Evolutionary conservation across 495 filamentous ascomycete species (phyloP).

Genomic region (Stereocaulon alpinum): DNA sequence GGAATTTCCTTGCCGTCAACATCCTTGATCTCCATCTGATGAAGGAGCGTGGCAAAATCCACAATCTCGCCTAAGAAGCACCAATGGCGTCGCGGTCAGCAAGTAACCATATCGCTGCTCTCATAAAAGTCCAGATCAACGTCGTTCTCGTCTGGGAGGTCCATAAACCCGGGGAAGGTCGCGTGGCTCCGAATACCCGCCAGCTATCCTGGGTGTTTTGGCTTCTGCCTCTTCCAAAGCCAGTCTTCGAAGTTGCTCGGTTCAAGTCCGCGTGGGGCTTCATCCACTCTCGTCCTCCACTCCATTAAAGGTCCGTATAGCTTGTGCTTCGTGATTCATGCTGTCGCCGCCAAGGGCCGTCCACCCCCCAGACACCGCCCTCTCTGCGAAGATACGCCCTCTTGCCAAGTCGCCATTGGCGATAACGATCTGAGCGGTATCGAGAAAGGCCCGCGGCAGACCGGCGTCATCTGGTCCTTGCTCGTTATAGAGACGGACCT

Average conservation of each 20-base stretch:
- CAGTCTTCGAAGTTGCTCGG: constrained; percentile 31
- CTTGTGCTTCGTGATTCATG: constrained; percentile 25
- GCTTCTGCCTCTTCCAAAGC: constrained; percentile 33
- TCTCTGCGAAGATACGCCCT: constrained; percentile 36
- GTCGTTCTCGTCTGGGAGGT: neutral
- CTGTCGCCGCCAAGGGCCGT: constrained; percentile 31
- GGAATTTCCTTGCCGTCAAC: neutral
- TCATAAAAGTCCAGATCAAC: constrained; percentile 3
- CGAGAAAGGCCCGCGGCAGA: constrained; percentile 31
- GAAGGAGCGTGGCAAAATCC: neutral
- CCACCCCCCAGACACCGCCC: constrained; percentile 22
- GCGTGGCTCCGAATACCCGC: neutral
- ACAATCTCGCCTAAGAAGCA: constrained; percentile 1
- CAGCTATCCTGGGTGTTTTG: constrained; percentile 10
- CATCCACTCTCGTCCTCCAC: constrained; percentile 28
- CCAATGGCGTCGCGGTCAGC: neutral
- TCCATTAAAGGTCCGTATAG: constrained; percentile 24
- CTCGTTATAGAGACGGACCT: neutral
- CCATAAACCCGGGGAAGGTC: neutral
- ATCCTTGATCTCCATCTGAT: neutral
- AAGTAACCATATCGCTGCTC: neutral
- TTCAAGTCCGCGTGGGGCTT: constrained; percentile 27
- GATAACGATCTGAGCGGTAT: constrained; percentile 36
- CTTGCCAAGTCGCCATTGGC: constrained; percentile 36
- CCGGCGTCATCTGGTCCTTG: constrained; percentile 21